Evolutionary conservation across 306 rosid genomes (phyloP).

Genomic region (Ormosia semicastrata): DNA sequence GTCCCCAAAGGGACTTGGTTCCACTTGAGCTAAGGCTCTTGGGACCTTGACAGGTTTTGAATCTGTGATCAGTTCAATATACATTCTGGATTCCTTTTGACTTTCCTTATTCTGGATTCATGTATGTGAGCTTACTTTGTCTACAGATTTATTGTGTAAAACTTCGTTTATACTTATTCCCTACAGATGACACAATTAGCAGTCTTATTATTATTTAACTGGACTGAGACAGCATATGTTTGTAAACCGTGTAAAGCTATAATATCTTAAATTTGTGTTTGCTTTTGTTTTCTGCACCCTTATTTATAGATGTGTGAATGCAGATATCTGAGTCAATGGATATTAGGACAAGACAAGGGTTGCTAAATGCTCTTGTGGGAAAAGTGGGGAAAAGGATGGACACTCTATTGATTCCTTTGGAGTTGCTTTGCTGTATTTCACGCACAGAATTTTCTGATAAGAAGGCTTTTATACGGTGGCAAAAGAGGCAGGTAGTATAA

Average conservation of each 20-base stretch:
- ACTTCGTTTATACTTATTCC: constrained; percentile 8
- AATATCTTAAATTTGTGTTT: constrained; percentile 5
- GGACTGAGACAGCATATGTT: constrained; percentile 11
- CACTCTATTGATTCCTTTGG: constrained; percentile 86
- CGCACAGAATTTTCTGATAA: constrained; percentile 97
- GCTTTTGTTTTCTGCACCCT: neutral
- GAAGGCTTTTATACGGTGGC: constrained; percentile 94
- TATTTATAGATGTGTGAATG: constrained; percentile 27
- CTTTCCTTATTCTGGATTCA: neutral
- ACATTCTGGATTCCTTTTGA: constrained; percentile 4
- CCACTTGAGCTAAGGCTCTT: neutral
- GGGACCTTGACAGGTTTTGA: constrained; percentile 10
- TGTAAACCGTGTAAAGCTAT: constrained; percentile 12
- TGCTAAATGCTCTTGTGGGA: constrained; percentile 89
- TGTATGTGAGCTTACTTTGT: constrained; percentile 8
- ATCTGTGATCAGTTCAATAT: neutral
- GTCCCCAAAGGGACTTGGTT: constrained; percentile 2
- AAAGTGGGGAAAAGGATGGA: constrained; percentile 98
- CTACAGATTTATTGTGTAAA: constrained; percentile 1
- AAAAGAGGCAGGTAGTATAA: constrained; percentile 89
- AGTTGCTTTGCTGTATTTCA: constrained; percentile 82
- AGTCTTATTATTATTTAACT: neutral
- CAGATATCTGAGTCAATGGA: constrained; percentile 92
- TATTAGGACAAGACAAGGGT: constrained; percentile 88
- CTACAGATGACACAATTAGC: neutral